phyloP scores from a whole-genome alignment of 805 yeast species.

The Candida nemodendra region DNA sequence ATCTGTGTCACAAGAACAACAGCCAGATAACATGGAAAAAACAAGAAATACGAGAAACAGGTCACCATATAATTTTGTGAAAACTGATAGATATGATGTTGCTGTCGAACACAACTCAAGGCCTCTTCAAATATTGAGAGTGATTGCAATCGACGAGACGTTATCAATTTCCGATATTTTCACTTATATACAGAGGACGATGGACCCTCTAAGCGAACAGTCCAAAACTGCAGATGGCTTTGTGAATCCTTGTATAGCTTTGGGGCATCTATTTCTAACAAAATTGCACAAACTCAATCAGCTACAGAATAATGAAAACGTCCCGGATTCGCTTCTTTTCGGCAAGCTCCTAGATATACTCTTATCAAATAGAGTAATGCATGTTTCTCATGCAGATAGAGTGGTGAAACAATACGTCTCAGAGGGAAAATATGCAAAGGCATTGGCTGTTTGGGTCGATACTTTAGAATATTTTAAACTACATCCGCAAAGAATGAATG shows the following conservation, averaged over 20 bases:
- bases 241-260: constrained; percentile 2
- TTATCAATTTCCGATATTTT: constrained; percentile 8
- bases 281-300: constrained; percentile 11
- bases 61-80: too few species aligned
- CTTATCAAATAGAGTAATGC: constrained; percentile 18
- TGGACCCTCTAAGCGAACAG: neutral
- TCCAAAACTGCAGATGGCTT: constrained; percentile 1
- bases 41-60: too few species aligned
- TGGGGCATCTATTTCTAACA: constrained; percentile 10
- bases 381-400: constrained; percentile 28
- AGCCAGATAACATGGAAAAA: too few species aligned
- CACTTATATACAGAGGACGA: constrained; percentile 1
- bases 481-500: constrained; percentile 15
- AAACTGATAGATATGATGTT: neutral
- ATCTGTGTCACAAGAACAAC: too few species aligned
- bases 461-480: constrained; percentile 25
- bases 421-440: constrained; percentile 27
- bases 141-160: constrained; percentile 4
- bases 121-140: constrained; percentile 2
- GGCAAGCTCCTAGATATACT: constrained; percentile 22
- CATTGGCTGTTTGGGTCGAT: constrained; percentile 30
- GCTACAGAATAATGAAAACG: constrained; percentile 12
- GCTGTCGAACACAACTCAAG: constrained; percentile 5
- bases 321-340: constrained; percentile 23
- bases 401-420: constrained; percentile 20